Evolutionary conservation across 2,329 filamentous ascomycete genomes (phyloP).

Genomic region (Pseudogymnoascus sp.): DNA sequence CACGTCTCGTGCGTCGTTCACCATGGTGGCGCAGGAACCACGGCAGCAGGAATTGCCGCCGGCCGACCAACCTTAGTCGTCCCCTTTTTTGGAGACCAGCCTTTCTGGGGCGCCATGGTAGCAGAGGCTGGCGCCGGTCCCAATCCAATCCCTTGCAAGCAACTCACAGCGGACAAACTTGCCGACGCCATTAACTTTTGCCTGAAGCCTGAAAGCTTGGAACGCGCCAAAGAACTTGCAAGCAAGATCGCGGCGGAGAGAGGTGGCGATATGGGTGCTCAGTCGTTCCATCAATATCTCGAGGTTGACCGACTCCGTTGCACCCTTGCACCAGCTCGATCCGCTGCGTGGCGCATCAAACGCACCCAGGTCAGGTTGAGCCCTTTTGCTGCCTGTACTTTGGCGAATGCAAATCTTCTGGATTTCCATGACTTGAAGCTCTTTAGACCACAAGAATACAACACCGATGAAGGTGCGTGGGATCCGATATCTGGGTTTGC

Average conservation of each 20-base stretch:
- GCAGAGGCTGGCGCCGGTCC: slow-evolving; percentile 65
- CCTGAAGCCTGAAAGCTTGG: slow-evolving; percentile 49
- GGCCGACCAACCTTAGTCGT: slow-evolving; percentile 76
- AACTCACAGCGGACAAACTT: slow-evolving; percentile 57
- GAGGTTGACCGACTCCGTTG: slow-evolving; percentile 61
- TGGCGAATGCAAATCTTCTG: slow-evolving; percentile 57
- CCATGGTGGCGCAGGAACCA: slow-evolving; percentile 82
- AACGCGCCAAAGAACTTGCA: slow-evolving; percentile 43
- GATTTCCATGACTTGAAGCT: slow-evolving; percentile 16
- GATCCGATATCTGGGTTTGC: slow-evolving; percentile 73
- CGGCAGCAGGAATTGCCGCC: slow-evolving; percentile 73
- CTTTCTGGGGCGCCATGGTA: slow-evolving; percentile 76
- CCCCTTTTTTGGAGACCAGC: slow-evolving; percentile 81
- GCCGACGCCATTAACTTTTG: slow-evolving; percentile 55
- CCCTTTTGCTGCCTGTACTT: slow-evolving; percentile 59
- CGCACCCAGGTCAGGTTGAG: slow-evolving; percentile 60
- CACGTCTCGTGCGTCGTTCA: slow-evolving; percentile 76
- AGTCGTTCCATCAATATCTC: slow-evolving; percentile 62
- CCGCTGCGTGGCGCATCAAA: slow-evolving; percentile 68
- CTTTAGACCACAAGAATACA: slow-evolving; percentile 47
- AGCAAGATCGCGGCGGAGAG: slow-evolving; percentile 57
- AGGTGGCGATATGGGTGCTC: slow-evolving; percentile 54
- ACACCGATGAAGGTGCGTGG: slow-evolving; percentile 67
- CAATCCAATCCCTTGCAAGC: slow-evolving; percentile 58
- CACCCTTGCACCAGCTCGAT: slow-evolving; percentile 55